Base-by-base conservation (phyloP, 177 flowering plant species). In the Vitis hybrid region DNA sequence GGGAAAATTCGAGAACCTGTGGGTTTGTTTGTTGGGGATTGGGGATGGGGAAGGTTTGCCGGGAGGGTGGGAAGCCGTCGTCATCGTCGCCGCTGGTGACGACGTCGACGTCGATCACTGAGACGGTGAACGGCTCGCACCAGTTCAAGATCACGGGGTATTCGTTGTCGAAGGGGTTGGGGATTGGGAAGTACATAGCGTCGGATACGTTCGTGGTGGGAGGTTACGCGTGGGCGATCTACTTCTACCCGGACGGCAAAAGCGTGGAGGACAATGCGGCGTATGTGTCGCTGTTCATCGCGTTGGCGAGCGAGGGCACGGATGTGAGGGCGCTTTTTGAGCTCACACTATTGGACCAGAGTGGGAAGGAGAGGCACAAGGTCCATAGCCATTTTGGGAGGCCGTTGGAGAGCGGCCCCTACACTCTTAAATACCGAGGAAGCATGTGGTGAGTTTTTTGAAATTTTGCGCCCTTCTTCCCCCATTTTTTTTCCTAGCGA, bases 261-360 rank as follows among this genome's bases (percentile, higher is more conserved):
- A 87, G 85, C 72, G 69, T 62, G 4, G 95, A 87, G 60, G 92
- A 90, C 70, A 87, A 90, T 78, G 79, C 89, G 18, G 65, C 83
- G 17, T 85, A 89, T 65, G 91, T 89, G 17, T 88, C 92, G 9
- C 71, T 89, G 47, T 89, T 90, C 65, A 89, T 90, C 11, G 95
- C 92, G 3, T 79, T 90, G 1, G 91, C 91, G 15, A 88, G 95
- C 60, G 92, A 89, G 49, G 92, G 89, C 3, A 83, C 88, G 6
- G 92, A 90, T 71, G 92, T 90, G 10, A 82, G 92, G 68, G 91
- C 95, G 17, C 84, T 90, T 20, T 90, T 88, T 64, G 92, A 90
- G 69, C 72, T 90, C 73, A 88, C 89, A 8, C 87, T 90, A 19
- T 59, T 88, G 83, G 95, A 90, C 77, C 92, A 90, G 86, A 88